phyloP scores from a whole-genome alignment of 768 basidiomycete genomes.

The Ramaria sp. region DNA sequence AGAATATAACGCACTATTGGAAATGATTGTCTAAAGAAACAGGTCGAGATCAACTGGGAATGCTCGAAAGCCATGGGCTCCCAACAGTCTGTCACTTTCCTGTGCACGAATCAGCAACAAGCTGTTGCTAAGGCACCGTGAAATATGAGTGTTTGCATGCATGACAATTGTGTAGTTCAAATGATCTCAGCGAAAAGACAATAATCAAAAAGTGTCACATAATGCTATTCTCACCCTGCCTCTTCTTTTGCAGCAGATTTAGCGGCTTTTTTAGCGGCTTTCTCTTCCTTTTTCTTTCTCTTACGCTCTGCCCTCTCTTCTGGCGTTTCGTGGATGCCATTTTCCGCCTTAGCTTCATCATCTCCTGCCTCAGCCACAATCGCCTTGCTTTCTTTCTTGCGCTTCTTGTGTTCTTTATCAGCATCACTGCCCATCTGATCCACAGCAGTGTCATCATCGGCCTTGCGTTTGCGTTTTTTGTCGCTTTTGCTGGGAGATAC shows the following conservation, averaged over 20 bases:
- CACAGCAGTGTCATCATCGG: constrained; percentile 11
- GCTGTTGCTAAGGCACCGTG: no score
- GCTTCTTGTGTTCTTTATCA: constrained; percentile 17
- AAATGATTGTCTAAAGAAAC: not conserved
- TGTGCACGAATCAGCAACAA: no score
- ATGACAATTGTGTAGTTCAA: not conserved
- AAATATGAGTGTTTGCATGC: no score
- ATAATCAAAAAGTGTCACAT: not conserved
- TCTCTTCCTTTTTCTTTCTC: constrained; percentile 41
- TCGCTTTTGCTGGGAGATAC: constrained; percentile 35
- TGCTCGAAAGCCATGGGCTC: no score
- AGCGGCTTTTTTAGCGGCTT: constrained; percentile 14
- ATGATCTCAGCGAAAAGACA: not conserved
- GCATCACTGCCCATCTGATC: constrained; percentile 7
- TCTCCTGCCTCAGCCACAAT: constrained; percentile 34
- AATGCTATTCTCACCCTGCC: not conserved
- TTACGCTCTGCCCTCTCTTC: constrained; percentile 40
- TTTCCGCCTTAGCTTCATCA: constrained; percentile 24
- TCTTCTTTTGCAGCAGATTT: constrained; percentile 12
- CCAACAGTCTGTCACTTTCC: no score
- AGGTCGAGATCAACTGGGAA: no score
- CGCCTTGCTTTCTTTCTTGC: constrained; percentile 36
- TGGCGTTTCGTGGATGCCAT: constrained; percentile 30
- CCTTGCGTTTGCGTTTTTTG: constrained; percentile 70
- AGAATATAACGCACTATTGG: not conserved